Base-by-base conservation (phyloP, 352 stramenopile species). In the Sclerospora graminicola region DNA sequence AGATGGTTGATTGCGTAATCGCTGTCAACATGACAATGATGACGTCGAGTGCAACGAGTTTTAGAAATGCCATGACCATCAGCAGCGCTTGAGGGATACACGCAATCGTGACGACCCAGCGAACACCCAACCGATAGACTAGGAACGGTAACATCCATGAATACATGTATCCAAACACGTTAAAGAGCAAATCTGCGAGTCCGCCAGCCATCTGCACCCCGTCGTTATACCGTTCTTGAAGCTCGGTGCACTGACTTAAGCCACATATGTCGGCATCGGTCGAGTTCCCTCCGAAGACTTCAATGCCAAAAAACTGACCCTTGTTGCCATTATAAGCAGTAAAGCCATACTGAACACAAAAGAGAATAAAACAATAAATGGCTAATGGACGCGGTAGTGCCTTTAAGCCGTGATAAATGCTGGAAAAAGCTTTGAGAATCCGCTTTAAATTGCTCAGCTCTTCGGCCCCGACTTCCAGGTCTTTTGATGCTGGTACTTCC, bases 251-350 rank as follows among this genome's bases (percentile, higher is more conserved):
- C 15, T 54, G 21, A 24, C 15, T 40, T 4, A 41, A 45, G 16
- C 39, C 48, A 30, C 72, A 84, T 6, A 54, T 45, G 33, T 81
- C 67, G 10, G 72, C 72, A 6, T 61, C 62, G 0, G 46, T 63
- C 4, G 72, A 57, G 20, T 71, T 62, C 2, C 72, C 72, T 7
- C 42, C 52, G n/a, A 66, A 74, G 8, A 84, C 72, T 34, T 72
- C 61, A 15, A 80, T 59, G 1, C 69, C 69, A 23, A 81, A 84
- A 39, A 81, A 82, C 36, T 82, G 69, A 0, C 69, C 66, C 39
- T 82, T 84, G 47, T 69, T 75, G 36, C 66, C 66, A 32, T 79
- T 79, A 50, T 84, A 84, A 2, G 69, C 61, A 8, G 66, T 81
- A 44, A 69, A 79, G 2, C 72, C 72, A 44, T 71, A 84, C 48